phyloP scores from a whole-genome alignment of 2,329 filamentous ascomycete species.

The Ascochyta rabiei region DNA sequence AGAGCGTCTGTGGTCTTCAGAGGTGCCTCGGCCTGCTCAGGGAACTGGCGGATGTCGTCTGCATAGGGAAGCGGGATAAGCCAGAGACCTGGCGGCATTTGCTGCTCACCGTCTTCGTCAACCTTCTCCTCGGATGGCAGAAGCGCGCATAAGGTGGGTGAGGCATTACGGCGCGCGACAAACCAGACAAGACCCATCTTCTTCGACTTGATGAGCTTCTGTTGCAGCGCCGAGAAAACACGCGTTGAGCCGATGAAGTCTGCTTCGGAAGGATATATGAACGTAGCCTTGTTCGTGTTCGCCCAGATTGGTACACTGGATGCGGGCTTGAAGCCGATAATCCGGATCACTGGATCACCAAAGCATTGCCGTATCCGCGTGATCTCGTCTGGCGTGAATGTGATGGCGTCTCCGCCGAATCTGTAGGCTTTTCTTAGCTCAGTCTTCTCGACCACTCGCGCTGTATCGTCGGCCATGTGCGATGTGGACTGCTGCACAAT shows the following conservation, averaged over 20 bases:
- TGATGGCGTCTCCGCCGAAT: slow-evolving; percentile 88
- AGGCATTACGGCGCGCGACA: slow-evolving; percentile 78
- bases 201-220: slow-evolving; percentile 78
- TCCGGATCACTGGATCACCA: slow-evolving; percentile 79
- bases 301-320: slow-evolving; percentile 80
- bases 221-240: slow-evolving; percentile 88
- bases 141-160: slow-evolving; percentile 79
- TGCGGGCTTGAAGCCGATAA: slow-evolving; percentile 92
- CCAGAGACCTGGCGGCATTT: slow-evolving; percentile 84
- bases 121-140: slow-evolving; percentile 73
- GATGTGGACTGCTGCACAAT: slow-evolving; percentile 77
- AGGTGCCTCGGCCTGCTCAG: slow-evolving; percentile 62
- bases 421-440: slow-evolving; percentile 94
- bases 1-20: slow-evolving; percentile 66
- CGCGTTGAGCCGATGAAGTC: slow-evolving; percentile 89
- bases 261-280: slow-evolving; percentile 92
- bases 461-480: slow-evolving; percentile 77
- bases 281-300: slow-evolving; percentile 82
- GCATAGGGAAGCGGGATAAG: slow-evolving; percentile 85
- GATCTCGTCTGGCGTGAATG: slow-evolving; percentile 85
- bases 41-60: slow-evolving; percentile 81
- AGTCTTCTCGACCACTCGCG: slow-evolving; percentile 74
- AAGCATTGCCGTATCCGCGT: slow-evolving; percentile 74
- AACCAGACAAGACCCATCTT: slow-evolving; percentile 92
- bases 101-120: slow-evolving; percentile 69